phyloP scores from a whole-genome alignment of 1,139 yeast genomes.

The Candida neerlandica region DNA sequence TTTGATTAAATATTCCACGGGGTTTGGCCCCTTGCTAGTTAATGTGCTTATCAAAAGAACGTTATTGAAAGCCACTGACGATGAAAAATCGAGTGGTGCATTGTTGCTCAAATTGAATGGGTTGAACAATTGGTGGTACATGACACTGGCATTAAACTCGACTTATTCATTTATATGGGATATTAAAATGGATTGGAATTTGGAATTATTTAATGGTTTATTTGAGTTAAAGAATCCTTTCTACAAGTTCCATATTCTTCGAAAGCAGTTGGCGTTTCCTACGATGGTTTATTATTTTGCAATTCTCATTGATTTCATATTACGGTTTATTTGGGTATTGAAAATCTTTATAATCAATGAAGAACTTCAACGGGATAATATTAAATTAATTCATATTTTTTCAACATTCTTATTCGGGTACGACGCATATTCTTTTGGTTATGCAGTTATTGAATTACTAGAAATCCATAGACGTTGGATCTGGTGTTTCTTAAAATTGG shows the following conservation, averaged over 20 bases:
- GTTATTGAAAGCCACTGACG: conserved; percentile 12
- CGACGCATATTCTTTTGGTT: conserved; percentile 58
- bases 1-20: conserved; percentile 70
- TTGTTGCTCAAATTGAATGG: conserved; percentile 16
- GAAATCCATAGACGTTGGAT: conserved; percentile 84
- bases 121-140: conserved; percentile 49
- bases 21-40: conserved; percentile 63
- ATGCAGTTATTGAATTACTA: conserved; percentile 63
- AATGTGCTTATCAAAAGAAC: conserved; percentile 39
- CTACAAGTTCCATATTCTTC: conserved; percentile 10
- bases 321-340: conserved; percentile 78
- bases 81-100: conserved; percentile 13
- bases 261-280: conserved; percentile 13
- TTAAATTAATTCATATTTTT: conserved; percentile 21
- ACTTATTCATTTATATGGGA: conserved; percentile 88
- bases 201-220: conserved; percentile 50
- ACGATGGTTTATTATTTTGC: conserved; percentile 50
- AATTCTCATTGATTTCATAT: conserved; percentile 56
- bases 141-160: conserved; percentile 63
- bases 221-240: conserved; percentile 8
- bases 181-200: conserved; percentile 83
- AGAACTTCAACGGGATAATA: conserved; percentile 16
- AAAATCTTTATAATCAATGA: conserved; percentile 43
- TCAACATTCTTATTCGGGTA: conserved; percentile 42
- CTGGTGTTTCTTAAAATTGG: conserved; percentile 86